Base-by-base conservation (phyloP, 1,284 basidiomycete genomes). In the Takashimella tepidaria region DNA sequence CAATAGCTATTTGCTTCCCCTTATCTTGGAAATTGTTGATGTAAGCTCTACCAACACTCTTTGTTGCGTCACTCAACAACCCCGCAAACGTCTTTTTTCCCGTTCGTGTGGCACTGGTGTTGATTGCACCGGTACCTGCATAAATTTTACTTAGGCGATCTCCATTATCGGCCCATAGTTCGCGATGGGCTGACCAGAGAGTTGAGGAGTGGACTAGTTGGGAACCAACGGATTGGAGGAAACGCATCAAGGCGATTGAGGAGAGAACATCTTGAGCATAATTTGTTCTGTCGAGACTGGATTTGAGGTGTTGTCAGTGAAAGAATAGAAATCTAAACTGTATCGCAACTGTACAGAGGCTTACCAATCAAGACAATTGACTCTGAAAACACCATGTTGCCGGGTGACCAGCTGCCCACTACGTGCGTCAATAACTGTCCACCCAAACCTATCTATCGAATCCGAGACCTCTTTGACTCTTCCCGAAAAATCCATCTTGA, bases 11-110 rank as follows among this genome's bases (percentile, higher is more conserved):
- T 67, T 99, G 96, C 72, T 98, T 98, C 44, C 82, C 84, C 72
- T 90, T 91, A 73, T 99, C 96, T 63, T 95, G 89, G 71, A 98
- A 98, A 70, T 98, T 98, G 73, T 95, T 96, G 72, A 98, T 96
- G 68, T 98, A 98, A 52, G 95, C 92, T 54, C 92, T 83, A 13
- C 75, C 71, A 20, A 96, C 90, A 66, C 91, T 95, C 74, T 98
- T 98, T 2, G 92, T 96, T 3, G 95, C 95, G 75, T 99, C 92
- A 19, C 91, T 92, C 21, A 98, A 76, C 24, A 96, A 81, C 26
- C 92, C 91, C 80, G 87, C 91, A 52, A 95, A 77, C 3, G 92
- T 97, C 60, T 92, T 84, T 75, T 95, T 98, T 31, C 96, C 96
- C 56, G 83, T 92, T 48, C 95, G 79, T 5, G 95, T 98, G 69